Evolutionary conservation across 805 yeast genomes (phyloP), one percentile per base, ranked within the genome.

Genomic region (Wickerhamomyces tratensis): DNA sequence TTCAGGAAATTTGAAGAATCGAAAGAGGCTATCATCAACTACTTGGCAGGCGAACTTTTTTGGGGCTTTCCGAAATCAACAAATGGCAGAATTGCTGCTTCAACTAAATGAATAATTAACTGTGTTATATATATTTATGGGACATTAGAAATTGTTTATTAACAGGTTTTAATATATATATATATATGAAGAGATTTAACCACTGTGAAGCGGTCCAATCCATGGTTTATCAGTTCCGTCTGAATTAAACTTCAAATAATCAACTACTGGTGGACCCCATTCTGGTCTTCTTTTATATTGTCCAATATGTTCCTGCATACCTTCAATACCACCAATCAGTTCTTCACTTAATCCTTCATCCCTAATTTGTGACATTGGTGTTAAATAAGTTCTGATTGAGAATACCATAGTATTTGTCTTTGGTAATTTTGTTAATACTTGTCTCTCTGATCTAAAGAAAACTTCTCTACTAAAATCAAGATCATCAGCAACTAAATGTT

Each of bases 251-350:
- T 54, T 58, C 47, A 73, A 40, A 40, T 59, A 74, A 5, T 61
- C 49, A 45, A 65, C 64, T 0, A 77, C 80, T 0, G 89, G 82
- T 1, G 74, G 75, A 1, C 88, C 86, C 88, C 93, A 84, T 48
- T 67, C 78, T 2, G 70, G 69, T 31, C 76, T 68, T 44, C 76
- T 68, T 58, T 85, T 85, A 63, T 85, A 85, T 27, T 64, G 62
- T 1, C 78, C 77, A 43, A 83, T 58, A 26, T 66, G 74, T 4
- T 66, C 76, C 8, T 82, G 81, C 54, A 84, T 68, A 1, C 79
- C 82, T 25, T 72, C 72, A 33, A 86, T 74, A 2, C 88, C 86
- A 8, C 76, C 80, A 38, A 69, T 64, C 20, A 85, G 60, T 15
- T 78, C 71, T n/a, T 69, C 72, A 6, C 69, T 64, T 1, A 67